Base-by-base conservation (phyloP, 257 asterid genomes). In the Ajuga chamaepitys region DNA sequence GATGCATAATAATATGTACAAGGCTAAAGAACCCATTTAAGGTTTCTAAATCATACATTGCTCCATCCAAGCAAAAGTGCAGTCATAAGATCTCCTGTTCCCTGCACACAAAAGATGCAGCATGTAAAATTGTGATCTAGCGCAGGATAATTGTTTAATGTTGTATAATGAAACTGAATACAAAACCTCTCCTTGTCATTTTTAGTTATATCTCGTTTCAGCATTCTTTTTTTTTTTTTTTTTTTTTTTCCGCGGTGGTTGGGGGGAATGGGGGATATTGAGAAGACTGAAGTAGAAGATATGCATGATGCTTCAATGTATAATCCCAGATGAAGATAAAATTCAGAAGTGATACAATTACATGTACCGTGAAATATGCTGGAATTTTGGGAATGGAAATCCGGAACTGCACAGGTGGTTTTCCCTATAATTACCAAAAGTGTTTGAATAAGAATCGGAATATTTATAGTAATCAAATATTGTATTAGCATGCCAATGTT, bases 61-160 rank as follows among this genome's bases (percentile, higher is more conserved):
- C 97, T 88, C 98, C 98, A 91, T 73, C 96, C 96, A 64, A 91
- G 98, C 75, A 91, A 77, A 67, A 91, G 85, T 8, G 98, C 95
- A 59, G 98, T 88, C 80, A 57, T 88, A 28, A 91, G 85, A 81
- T 91, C 96, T 73, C 98, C 98, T 2, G 98, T 91, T 75, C 98
- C 99, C 99, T 94, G 90, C 76, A 79, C 75, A 74, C 37, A 68
- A n/a, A 66, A 35, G 53, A 68, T 41, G 38, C 52, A 55, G 38
- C 16, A 48, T 37, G n/a, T 34, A 24, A 28, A 58, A 61, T 7
- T 14, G 74, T 53, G 47, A 25, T 22, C 67, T 56, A 37, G 34
- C 0, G 34, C 47, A 48, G 22, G 56, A 70, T 46, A 69, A 59
- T 54, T 57, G 58, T 28, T 12, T 35, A 35, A 34, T 64, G 64